Conservation (phyloP, 2,329 filamentous ascomycete genomes). For the Alternaria alternata region DNA sequence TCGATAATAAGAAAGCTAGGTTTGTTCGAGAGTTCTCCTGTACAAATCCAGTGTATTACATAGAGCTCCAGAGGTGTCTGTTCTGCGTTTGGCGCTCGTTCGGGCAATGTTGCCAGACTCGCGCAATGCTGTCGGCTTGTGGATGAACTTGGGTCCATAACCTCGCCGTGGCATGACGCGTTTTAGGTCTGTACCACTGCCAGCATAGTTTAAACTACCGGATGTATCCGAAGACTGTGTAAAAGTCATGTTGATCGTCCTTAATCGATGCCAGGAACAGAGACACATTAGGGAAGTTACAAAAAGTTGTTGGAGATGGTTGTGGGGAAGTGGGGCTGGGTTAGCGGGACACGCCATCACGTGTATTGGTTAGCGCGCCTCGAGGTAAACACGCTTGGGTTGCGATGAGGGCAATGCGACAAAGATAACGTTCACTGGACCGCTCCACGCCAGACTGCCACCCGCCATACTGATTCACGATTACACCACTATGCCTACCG, state of each 20-base stretch:
- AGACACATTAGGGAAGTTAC: not conserved
- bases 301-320: not conserved
- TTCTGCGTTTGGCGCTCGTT: not conserved
- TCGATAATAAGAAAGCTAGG: not conserved
- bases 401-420: constrained; percentile 3
- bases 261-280: not conserved
- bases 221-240: not conserved
- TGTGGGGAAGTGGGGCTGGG: constrained; percentile 11
- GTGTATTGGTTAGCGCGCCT: constrained; percentile 22
- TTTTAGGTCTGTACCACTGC: not conserved
- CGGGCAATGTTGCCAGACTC: not conserved
- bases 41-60: not conserved
- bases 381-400: constrained; percentile 22
- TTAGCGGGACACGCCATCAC: constrained; percentile 20
- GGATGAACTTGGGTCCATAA: not conserved
- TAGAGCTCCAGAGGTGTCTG: not conserved
- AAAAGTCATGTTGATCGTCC: not conserved
- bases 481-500: constrained; percentile 38
- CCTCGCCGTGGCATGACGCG: not conserved
- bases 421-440: not conserved
- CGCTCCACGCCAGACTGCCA: not conserved
- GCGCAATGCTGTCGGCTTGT: not conserved
- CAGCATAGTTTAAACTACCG: not conserved
- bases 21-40: not conserved
- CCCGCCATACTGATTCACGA: not conserved